phyloP scores from a whole-genome alignment of 176 grass and related monocot species.

The Triticum turgidum region DNA sequence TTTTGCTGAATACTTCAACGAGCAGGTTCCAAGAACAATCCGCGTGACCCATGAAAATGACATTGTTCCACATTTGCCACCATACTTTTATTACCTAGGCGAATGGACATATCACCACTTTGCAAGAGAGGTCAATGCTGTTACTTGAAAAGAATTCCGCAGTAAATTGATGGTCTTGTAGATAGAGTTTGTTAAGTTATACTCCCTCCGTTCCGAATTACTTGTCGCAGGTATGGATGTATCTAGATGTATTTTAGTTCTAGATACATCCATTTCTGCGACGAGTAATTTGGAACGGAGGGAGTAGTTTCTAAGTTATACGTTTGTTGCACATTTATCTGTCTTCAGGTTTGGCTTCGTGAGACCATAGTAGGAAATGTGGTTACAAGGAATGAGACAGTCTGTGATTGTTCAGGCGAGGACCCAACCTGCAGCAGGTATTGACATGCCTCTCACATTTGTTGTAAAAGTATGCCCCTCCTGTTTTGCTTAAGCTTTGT shows the following conservation, averaged over 20 bases:
- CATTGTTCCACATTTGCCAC: constrained; percentile 86
- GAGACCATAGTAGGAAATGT: constrained; percentile 51
- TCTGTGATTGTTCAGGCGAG: constrained; percentile 84
- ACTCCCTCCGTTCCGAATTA: too few species aligned
- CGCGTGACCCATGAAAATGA: constrained; percentile 91
- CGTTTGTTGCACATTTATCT: constrained; percentile 18
- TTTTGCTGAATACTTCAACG: constrained; percentile 73
- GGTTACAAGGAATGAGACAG: constrained; percentile 44
- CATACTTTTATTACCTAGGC: constrained; percentile 72
- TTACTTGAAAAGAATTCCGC: not conserved
- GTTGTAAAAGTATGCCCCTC: constrained; percentile 8
- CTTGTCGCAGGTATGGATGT: too few species aligned
- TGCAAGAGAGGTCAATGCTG: constrained; percentile 66
- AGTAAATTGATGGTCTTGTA: not conserved
- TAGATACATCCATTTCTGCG: too few species aligned
- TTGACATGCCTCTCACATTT: not conserved
- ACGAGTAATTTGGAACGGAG: too few species aligned
- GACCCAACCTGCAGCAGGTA: constrained; percentile 92
- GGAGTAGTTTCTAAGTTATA: not conserved
- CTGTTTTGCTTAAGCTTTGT: constrained; percentile 9
- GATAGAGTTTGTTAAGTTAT: not conserved
- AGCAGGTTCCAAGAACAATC: constrained; percentile 59
- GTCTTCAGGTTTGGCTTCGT: constrained; percentile 71
- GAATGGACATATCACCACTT: constrained; percentile 91
- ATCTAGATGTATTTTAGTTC: too few species aligned